phyloP scores from a whole-genome alignment of 768 basidiomycete species.

The Mycena alexandri region DNA sequence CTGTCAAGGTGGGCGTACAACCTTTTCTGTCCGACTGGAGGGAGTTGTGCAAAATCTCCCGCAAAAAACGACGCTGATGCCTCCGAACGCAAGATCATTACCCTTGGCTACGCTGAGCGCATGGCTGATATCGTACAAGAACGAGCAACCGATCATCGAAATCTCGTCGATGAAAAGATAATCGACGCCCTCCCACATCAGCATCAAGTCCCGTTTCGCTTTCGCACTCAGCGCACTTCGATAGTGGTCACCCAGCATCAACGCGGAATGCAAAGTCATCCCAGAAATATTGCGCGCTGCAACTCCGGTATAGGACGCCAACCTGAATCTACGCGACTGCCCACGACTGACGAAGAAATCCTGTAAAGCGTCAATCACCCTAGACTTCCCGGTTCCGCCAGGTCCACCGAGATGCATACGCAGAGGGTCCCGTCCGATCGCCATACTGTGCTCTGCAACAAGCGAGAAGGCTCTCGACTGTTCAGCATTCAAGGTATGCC shows the following conservation, averaged over 20 bases:
- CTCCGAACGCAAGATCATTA: too few relatives aligned
- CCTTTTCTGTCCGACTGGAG: too few relatives aligned
- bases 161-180: conserved; percentile 56
- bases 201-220: conserved; percentile 31
- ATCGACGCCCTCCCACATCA: conserved; percentile 56
- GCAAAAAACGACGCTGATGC: too few relatives aligned
- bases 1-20: too few relatives aligned
- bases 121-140: too few relatives aligned
- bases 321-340: conserved; percentile 42
- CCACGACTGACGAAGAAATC: conserved; percentile 31
- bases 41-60: too few relatives aligned
- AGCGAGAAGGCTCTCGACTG: too few relatives aligned
- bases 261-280: conserved; percentile 53
- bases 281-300: too few relatives aligned
- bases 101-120: too few relatives aligned
- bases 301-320: conserved; percentile 42
- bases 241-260: conserved; percentile 24
- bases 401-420: conserved; percentile 44
- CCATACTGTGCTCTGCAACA: not conserved
- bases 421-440: conserved; percentile 20
- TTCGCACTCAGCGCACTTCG: not conserved
- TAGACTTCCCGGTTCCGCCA: conserved; percentile 48
- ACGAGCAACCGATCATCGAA: conserved; percentile 50
- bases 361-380: conserved; percentile 41
- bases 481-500: too few relatives aligned